Base-by-base conservation (phyloP, 139 green algal genomes). In the Coelastrella sp. region DNA sequence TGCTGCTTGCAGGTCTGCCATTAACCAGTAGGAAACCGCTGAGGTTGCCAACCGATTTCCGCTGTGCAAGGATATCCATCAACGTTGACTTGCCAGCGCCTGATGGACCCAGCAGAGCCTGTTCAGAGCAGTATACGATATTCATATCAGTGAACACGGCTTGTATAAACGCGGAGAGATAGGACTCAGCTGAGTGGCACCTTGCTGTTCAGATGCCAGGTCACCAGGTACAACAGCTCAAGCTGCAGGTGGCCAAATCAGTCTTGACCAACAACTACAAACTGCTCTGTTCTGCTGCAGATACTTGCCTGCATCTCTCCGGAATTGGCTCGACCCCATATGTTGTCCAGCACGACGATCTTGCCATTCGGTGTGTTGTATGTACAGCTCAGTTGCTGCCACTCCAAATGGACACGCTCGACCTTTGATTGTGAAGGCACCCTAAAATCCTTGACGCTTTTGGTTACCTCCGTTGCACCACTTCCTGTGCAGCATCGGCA, bases 61-160 rank as follows among this genome's bases (percentile, higher is more conserved):
- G 63, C 83, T 89, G 84, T 19, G 87, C 81, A 17, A 91, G 60
- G 40, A 91, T 91, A 62, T 91, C 87, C 87, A 91, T 84, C 17
- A 91, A 68, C 13, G 87, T 91, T 7, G 83, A 89, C 64, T 91
- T 91, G 25, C 87, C 87, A 34, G 87, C 87, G n/a, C 87, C 78
- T 37, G 78, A 84, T 13, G 78, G 78, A 48, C 78, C 78, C 40
- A 84, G 41, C 40, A 84, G n/a, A 2, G 82, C 86, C 86, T 85
- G 81, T 73, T 85, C 7, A 66, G 11, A 66, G 19, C 13, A 21
- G 11, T n/a, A 27, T 17, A 17, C 27, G 57, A 57, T 23, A 57
- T 11, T 11, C 1, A 57, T 15, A 57, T 11, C 48, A 57, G 13
- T 57, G 48, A 57, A 57, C n/a, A n/a, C n/a, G n/a, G n/a, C n/a